Evolutionary conservation across 148 eudicot species (phyloP).

Genomic region (Gaultheria prostrata): DNA sequence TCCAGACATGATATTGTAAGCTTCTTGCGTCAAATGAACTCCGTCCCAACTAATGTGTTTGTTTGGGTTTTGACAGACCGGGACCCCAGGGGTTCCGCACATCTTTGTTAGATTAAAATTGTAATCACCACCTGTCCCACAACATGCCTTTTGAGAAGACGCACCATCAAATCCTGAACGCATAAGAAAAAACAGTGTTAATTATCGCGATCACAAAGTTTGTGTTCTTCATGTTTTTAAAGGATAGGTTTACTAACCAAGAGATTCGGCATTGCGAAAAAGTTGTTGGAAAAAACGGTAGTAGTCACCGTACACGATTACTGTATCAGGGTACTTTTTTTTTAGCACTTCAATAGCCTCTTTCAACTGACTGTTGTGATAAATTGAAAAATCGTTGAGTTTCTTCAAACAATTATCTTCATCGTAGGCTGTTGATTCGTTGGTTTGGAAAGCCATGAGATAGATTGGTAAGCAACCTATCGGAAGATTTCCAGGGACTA

Average conservation of each 20-base stretch:
- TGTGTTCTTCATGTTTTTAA: not conserved
- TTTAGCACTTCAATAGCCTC: not conserved
- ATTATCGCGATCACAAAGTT: not conserved
- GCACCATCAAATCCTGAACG: slow-evolving; percentile 12
- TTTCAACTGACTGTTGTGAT: slow-evolving; percentile 13
- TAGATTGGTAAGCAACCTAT: slow-evolving; percentile 30
- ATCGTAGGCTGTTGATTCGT: slow-evolving; percentile 5
- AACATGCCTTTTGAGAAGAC: slow-evolving; percentile 10
- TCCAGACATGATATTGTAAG: not conserved
- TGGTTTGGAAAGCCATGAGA: slow-evolving; percentile 18
- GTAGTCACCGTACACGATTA: slow-evolving; percentile 17
- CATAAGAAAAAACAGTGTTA: not conserved
- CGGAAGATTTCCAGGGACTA: slow-evolving; percentile 31
- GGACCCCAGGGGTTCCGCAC: not conserved
- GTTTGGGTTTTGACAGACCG: slow-evolving; percentile 12
- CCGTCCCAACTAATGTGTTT: slow-evolving; percentile 16
- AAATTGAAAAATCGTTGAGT: not conserved
- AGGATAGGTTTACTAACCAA: not conserved
- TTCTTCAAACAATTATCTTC: not conserved
- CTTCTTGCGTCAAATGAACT: slow-evolving; percentile 14
- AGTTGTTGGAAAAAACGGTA: slow-evolving; percentile 9
- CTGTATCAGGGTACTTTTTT: not conserved
- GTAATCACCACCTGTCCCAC: slow-evolving; percentile 18
- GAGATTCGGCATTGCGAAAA: not conserved
- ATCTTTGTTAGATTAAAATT: too few relatives aligned